A percentile compares a stretch with the other conserved stretches of the same genome.
These are phyloP conservation scores for Torulaspora gathmanii DNA, from an alignment of 805 yeast species.

Conservation along the genomic window DNA sequence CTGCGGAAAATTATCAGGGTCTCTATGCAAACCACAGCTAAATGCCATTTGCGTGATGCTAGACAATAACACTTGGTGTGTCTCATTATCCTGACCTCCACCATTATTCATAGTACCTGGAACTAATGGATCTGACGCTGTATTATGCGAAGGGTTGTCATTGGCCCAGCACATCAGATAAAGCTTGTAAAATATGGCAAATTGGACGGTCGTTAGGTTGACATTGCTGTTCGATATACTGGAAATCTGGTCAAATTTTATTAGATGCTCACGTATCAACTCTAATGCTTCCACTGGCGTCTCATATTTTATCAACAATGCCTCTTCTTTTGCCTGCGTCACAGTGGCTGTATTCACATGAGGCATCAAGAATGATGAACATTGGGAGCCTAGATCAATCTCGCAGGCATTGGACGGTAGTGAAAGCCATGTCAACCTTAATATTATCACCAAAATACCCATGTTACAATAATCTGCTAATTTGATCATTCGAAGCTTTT, in stretches of 20 bases:
- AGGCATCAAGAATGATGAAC: constrained; percentile 18
- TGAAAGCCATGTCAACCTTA: constrained; percentile 54
- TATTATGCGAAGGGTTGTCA: constrained; percentile 20
- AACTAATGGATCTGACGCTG: constrained; percentile 41
- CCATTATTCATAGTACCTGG: constrained; percentile 15
- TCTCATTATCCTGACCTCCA: constrained; percentile 48
- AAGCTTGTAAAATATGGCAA: constrained; percentile 51
- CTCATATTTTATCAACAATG: constrained; percentile 26
- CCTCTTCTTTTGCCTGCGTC: constrained; percentile 31
- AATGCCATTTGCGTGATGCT: constrained; percentile 62
- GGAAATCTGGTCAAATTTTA: constrained; percentile 35
- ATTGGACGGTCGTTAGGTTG: constrained; percentile 46
- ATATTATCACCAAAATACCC: constrained; percentile 48
- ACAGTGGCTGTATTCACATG: constrained; percentile 21
- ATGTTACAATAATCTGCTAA: constrained; percentile 40
- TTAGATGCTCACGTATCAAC: constrained; percentile 29
- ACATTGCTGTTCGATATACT: constrained; percentile 34
- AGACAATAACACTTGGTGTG: constrained; percentile 51
- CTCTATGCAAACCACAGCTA: constrained; percentile 63
- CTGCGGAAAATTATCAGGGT: constrained; percentile 52
- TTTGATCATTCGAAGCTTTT: constrained; percentile 31
- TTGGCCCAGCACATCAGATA: constrained; percentile 57
- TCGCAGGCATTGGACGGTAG: constrained; percentile 43
- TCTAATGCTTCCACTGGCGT: constrained; percentile 30
- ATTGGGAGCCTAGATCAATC: constrained; percentile 28